Base-by-base conservation (phyloP, 2,329 filamentous ascomycete species). In the Ceratocystis cacaofunesta region DNA sequence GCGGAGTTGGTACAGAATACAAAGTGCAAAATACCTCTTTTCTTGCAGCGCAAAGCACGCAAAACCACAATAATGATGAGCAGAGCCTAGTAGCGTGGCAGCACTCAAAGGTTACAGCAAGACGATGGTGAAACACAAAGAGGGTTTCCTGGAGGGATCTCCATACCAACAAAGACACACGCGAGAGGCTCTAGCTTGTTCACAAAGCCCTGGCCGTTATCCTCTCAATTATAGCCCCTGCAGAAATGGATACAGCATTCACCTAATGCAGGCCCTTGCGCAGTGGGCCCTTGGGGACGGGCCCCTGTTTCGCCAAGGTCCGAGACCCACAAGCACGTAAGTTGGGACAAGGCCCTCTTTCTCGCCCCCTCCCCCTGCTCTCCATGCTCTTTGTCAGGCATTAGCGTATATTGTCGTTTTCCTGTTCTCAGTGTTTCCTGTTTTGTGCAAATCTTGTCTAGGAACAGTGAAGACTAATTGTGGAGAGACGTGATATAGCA, bases 291-390 rank as follows among this genome's bases (percentile, higher is more conserved):
- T n/a, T 57, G 25, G 1, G 28, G 52, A 57, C 22, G 28, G 52
- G 52, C 28, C 52, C 52, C 52, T 57, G 52, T 57, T 57, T 57
- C 52, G 52, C 52, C n/a, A 57, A 57, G 52, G 52, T 30, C 52
- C 52, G 52, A 57, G 52, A 57, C 52, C 52, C 52, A 57, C 25
- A 30, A 7, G 52, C 5, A 32, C 30, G 52, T 57, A 52, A 52
- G 48, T 52, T 17, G 19, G 25, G 12, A 19, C 19, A 10, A 52
- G 48, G 48, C 19, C 36, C 32, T 36, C 32, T 36, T 36, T 36
- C 32, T 19, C 48, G 48, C 8, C 19, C 19, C 48, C 46, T 25
- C 48, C 19, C 19, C 25, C 3, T 52, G 48, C 32, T 36, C 10
- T 36, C 3, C 10, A 41, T n/a, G 46, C 19, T 19, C 19, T 50